Base-by-base conservation (phyloP, 192 early-diverging fungal species). In the Linnemannia hyalina region DNA sequence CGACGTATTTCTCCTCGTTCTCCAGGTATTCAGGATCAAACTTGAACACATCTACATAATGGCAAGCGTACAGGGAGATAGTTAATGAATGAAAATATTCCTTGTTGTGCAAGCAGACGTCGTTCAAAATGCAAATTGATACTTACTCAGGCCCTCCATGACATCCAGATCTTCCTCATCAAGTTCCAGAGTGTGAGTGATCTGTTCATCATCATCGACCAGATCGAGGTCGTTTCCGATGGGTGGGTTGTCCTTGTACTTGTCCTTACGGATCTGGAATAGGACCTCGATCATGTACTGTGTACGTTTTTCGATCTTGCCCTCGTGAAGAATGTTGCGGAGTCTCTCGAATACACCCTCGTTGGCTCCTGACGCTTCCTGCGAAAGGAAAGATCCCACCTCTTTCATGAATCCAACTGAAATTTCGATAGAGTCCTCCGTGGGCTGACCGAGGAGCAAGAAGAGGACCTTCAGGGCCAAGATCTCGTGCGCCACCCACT, bases 211-310 rank as follows among this genome's bases (percentile, higher is more conserved):
- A 65, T 97, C 95, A 23, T 98, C 96, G 10, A 99, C 97, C 26
- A 99, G 79, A 85, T 99, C 98, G 63, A 99, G 87, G 18, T 95
- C 97, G 26, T 90, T 88, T 13, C 92, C 82, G 11, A 98, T 89
- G 6, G 95, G 88, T 70, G 94, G 95, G 76, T 96, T 96, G 77
- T 97, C 95, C 74, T 97, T 97, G 90, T 96, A 99, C 73, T 96
- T 97, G 69, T 98, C 97, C 72, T 96, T 96, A 47, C 98, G 92
- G 32, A 97, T 92, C 91, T 99, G 97, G 85, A 99, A 98, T 41
- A 99, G 80, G 26, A 98, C 97, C 87, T 99, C 98, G 41, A 99
- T 96, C 97, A 98, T 99, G 78, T 98, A 97, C 88, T 99, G 97
- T 7, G 96, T 94, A 80, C 98, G 96, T 82, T 97, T 97, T 75